Base-by-base conservation (phyloP, 2,329 filamentous ascomycete genomes). In the Chaetomium sp. region DNA sequence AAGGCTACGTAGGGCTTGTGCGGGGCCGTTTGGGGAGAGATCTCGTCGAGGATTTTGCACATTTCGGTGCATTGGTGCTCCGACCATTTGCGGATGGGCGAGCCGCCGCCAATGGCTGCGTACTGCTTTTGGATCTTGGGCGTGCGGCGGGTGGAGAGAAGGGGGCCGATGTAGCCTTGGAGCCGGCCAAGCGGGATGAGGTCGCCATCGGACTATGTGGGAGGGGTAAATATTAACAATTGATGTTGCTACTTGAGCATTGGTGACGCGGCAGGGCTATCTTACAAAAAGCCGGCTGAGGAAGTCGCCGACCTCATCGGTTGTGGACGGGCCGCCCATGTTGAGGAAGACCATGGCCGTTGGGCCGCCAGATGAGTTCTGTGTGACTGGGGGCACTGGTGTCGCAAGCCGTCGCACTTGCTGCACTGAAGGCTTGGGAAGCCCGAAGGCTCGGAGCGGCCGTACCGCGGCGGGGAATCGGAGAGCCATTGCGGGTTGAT, bases 341-440 rank as follows among this genome's bases (percentile, higher is more conserved):
- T 99, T 99, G 75, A 99, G 83, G 68, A 99, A 96, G 11, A 99
- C 94, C 84, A 99, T 97, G 44, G 94, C 94, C 4, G 94, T 99
- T 6, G 91, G 91, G 0, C 92, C 92, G 68, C 89, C 64, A 43
- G 79, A 80, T 10, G 80, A 82, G 79, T 90, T 80, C 70, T 95
- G 89, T 0, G 88, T 91, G 27, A 94, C 89, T 6, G 89, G 88
- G 9, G 88, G 87, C 4, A 82, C 84, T 10, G 55, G 54, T 33
- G 84, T 87, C 35, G 86, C 86, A 63, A 80, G 72, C 46, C 69
- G 70, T 64, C 78, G 71, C 54, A 63, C 76, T 72, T 72, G 69
- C 61, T 71, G 69, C 66, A 50, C 45, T 14, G 50, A 53, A 10
- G 54, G 56, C 46, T 52, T 71, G 65, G 69, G 56, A 65, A 55